phyloP scores from a whole-genome alignment of 169 alveolate species.

The Plasmodium chabaudi region DNA sequence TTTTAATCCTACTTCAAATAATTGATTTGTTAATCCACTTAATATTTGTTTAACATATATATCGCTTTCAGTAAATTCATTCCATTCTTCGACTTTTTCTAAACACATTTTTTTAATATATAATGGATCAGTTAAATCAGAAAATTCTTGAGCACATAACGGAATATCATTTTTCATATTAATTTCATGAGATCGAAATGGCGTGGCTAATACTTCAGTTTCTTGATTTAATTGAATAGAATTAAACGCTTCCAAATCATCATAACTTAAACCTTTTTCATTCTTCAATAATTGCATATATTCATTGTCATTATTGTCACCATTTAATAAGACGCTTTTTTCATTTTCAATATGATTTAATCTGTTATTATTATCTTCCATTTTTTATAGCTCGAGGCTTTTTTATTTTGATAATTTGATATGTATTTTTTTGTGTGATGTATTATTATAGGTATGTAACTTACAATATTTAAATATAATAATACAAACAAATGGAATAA shows the following conservation, averaged over 20 bases:
- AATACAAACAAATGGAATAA: too few relatives aligned
- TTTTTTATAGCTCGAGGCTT: not conserved
- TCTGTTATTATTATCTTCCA: conserved; percentile 17
- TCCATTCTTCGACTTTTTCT: conserved; percentile 79
- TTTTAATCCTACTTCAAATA: conserved; percentile 78
- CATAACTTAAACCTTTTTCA: conserved; percentile 6
- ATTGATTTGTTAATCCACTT: conserved; percentile 82
- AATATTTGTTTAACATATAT: conserved; percentile 80
- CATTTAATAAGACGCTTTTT: conserved; percentile 7
- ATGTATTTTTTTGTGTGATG: too few relatives aligned
- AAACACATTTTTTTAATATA: conserved; percentile 78
- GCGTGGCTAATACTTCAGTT: conserved; percentile 51
- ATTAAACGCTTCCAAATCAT: conserved; percentile 55
- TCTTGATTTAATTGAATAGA: conserved; percentile 66
- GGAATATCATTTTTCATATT: conserved; percentile 74
- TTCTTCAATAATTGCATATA: not conserved
- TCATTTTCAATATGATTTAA: conserved; percentile 4
- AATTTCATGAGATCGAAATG: conserved; percentile 56
- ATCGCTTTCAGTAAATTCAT: conserved; percentile 47
- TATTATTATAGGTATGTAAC: too few relatives aligned
- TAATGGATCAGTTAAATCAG: conserved; percentile 80
- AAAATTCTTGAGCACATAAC: conserved; percentile 77
- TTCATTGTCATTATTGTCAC: conserved; percentile 3
- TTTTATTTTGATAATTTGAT: too few relatives aligned
- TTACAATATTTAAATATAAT: too few relatives aligned